Conservation (phyloP, 2,329 filamentous ascomycete genomes). For the Lomentospora prolificans region DNA sequence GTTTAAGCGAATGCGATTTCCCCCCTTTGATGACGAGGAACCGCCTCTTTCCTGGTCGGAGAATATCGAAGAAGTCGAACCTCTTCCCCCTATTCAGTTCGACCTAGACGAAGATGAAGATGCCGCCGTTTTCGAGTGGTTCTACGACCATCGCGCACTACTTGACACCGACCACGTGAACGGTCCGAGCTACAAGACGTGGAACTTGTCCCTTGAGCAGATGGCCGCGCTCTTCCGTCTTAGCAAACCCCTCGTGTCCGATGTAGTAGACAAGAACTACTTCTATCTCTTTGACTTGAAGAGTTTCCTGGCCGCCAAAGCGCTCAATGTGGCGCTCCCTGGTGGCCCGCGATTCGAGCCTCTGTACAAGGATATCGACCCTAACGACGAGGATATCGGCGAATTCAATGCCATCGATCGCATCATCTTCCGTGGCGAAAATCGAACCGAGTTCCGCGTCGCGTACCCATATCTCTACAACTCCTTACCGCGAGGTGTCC, state of each 20-base stretch:
- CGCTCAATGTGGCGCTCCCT: constrained; percentile 93
- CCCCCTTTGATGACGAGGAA: constrained; percentile 97
- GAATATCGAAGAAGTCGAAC: constrained; percentile 97
- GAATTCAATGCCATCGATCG: constrained; percentile 99
- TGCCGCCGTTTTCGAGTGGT: constrained; percentile 85
- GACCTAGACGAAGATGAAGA: constrained; percentile 94
- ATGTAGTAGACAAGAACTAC: constrained; percentile 93
- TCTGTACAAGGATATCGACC: constrained; percentile 95
- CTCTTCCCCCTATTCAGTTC: constrained; percentile 95
- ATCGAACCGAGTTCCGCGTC: constrained; percentile 91
- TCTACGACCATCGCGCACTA: constrained; percentile 89
- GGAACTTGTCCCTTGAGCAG: constrained; percentile 87
- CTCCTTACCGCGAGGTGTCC: constrained; percentile 86
- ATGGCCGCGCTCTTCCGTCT: constrained; percentile 94
- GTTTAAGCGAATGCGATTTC: constrained; percentile 98
- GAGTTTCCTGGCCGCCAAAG: constrained; percentile 92
- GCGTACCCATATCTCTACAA: constrained; percentile 95
- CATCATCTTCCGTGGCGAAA: constrained; percentile 94
- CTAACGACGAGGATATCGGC: constrained; percentile 97
- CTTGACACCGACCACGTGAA: constrained; percentile 90
- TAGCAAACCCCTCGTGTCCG: constrained; percentile 81
- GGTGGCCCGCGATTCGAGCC: constrained; percentile 95
- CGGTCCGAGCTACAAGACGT: constrained; percentile 90
- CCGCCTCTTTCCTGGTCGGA: constrained; percentile 96
- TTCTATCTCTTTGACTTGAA: constrained; percentile 95